Evolutionary conservation across 1,139 yeast genomes (phyloP), one percentile per base, ranked within the genome.

Genomic region (Scheffersomyces parashehatae): DNA sequence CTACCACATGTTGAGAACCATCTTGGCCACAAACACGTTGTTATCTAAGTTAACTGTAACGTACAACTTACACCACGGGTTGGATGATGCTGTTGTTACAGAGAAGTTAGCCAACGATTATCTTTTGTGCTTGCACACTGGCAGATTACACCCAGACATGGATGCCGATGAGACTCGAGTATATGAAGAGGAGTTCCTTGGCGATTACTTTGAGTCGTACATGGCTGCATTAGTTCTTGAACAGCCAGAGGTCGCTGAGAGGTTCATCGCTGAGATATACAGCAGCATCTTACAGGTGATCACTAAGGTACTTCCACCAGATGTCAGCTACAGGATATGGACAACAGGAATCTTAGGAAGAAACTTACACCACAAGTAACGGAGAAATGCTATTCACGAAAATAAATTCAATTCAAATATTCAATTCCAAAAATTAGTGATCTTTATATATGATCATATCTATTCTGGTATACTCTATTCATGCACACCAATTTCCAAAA

Each of bases 131-230:
- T 43, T 39, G 15, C 45, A 46, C 35, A 33, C 50, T 8, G 55
- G 55, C 1, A 43, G 39, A 12, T 43, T 43, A 15, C 41, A 48
- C 37, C 50, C 51, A 43, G 46, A 40, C 46, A 50, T 48, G 37
- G 55, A 52, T 26, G 43, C 52, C 15, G 57, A 58, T 8, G 64
- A 60, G 15, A 53, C 59, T 0, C 57, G 64, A 35, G 53, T 56
- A 16, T 73, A 69, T 49, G 77, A 73, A 46, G 77, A 73, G 44
- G 78, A 73, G 46, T 70, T 73, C 42, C 55, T 73, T 31, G 78
- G 73, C 3, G 78, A 73, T 46, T 73, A 68, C 50, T 73, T 73
- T 45, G 78, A 73, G 49, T 69, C 68, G 37, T 73, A 73, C 43
- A 70, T 72, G 29, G 78, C 77, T n/a, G 75, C 77, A 0, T 58